Evolutionary conservation across 371 early-diverging fungal genomes (phyloP), one percentile per base, ranked within the genome.

Genomic region (Zancudomyces culisetae): DNA sequence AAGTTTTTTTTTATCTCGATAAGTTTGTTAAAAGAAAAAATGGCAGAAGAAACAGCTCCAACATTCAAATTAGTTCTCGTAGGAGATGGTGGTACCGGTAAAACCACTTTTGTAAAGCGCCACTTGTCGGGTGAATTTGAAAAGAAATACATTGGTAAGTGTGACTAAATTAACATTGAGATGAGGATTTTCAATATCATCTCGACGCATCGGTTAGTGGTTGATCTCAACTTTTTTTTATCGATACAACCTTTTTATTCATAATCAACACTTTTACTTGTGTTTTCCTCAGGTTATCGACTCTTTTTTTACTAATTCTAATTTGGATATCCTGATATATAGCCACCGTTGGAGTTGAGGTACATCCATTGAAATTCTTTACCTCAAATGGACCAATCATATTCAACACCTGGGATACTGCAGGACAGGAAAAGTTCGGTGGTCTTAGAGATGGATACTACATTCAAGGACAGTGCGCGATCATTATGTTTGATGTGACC

Each of bases 401-500:
- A 63, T 99, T 98, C 81, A 90, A 93, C 79, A 90, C 95, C 57
- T 98, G 96, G 96, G 95, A 98, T 70, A 95, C 96, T 43, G 98
- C 98, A 53, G 99, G 99, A 56, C 99, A 99, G 70, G 99, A 99
- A 72, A 98, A 98, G 87, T 95, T 98, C 61, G 96, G 98, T 68
- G 96, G 96, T 70, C 91, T 99, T 52, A 96, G 98, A 72, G 99
- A 99, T 79, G 98, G 98, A 61, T 99, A 99, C 79, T 99, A 99
- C 76, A 95, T 99, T 64, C 86, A 85, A 62, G 98, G 99, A 61
- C 90, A 99, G 71, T 98, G 98, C 70, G 99, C 90, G 56, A 97
- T 99, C 70, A 98, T 99, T 77, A 98, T 99, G 94, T 99, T 99
- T 67, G 99, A 99, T 72, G 98, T 99, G 47, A 99, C 98, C 50